Evolutionary conservation across 1,139 yeast species (phyloP).

Genomic region (Pichia cactophila): DNA sequence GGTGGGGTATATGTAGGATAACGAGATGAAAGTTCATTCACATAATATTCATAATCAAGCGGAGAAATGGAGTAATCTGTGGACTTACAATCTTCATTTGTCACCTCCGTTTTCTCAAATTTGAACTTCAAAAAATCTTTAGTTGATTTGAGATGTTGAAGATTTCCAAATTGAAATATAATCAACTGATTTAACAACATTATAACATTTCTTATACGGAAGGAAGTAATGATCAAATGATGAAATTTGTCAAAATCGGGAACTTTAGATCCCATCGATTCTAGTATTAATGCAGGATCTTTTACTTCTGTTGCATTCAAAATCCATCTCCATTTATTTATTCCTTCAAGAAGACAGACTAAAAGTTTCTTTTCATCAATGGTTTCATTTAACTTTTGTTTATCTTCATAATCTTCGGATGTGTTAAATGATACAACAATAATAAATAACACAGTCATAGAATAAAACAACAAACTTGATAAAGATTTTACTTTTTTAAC

Average conservation of each 20-base stretch:
- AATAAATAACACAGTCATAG: constrained; percentile 38
- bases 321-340: constrained; percentile 68
- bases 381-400: constrained; percentile 5
- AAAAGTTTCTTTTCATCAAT: constrained; percentile 25
- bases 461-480: constrained; percentile 31
- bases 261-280: constrained; percentile 11
- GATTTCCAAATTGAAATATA: constrained; percentile 59
- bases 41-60: constrained; percentile 68
- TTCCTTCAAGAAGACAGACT: constrained; percentile 38
- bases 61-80: constrained; percentile 40
- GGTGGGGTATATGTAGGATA: constrained; percentile 64
- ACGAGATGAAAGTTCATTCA: constrained; percentile 66
- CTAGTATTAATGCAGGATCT: constrained; percentile 13
- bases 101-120: constrained; percentile 11
- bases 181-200: constrained; percentile 53
- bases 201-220: constrained; percentile 46
- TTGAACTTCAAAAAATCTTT: constrained; percentile 40
- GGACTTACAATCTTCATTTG: constrained; percentile 13
- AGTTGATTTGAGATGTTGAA: constrained; percentile 34
- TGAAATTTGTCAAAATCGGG: constrained; percentile 5
- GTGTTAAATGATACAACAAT: constrained; percentile 15
- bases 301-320: constrained; percentile 25
- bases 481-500: constrained; percentile 11
- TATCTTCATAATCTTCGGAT: constrained; percentile 11
- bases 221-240: constrained; percentile 17